phyloP scores from a whole-genome alignment of 768 basidiomycete species.

The Strobilomyces dryophilus region DNA sequence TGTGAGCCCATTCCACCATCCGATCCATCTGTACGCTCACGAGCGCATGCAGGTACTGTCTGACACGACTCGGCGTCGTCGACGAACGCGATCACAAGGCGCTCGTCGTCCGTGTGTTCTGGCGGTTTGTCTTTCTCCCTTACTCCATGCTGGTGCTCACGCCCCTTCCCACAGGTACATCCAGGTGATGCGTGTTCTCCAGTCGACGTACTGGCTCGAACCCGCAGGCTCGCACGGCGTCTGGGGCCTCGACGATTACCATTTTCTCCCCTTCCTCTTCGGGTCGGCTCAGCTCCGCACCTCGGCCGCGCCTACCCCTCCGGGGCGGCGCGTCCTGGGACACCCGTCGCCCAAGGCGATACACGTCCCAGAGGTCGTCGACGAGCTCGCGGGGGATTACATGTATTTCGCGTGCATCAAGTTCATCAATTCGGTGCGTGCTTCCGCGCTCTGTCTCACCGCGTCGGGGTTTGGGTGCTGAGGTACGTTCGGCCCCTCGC shows the following conservation, averaged over 20 bases:
- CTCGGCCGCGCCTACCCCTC: conserved; percentile 4
- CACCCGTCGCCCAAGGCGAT: conserved; percentile 90
- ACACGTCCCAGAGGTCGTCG: conserved; percentile 85
- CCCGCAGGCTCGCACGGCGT: conserved; percentile 99
- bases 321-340: conserved; percentile 36
- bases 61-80: conserved; percentile 67
- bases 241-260: conserved; percentile 96
- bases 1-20: conserved; percentile 48
- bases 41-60: conserved; percentile 57
- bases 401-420: conserved; percentile 96
- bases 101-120: conserved; percentile 82
- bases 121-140: conserved; percentile 50
- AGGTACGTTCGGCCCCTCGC: background rate
- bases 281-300: conserved; percentile 69
- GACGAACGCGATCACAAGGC: conserved; percentile 62
- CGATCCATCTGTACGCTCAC: too few species aligned
- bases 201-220: conserved; percentile 95
- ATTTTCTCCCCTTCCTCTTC: conserved; percentile 89
- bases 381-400: conserved; percentile 88
- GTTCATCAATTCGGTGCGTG: conserved; percentile 87
- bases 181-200: conserved; percentile 76
- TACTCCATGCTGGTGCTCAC: background rate
- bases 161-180: conserved; percentile 50
- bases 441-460: background rate
- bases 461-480: too few species aligned